Base-by-base conservation (phyloP, 2,329 filamentous ascomycete genomes). In the Coniella lustricola region DNA sequence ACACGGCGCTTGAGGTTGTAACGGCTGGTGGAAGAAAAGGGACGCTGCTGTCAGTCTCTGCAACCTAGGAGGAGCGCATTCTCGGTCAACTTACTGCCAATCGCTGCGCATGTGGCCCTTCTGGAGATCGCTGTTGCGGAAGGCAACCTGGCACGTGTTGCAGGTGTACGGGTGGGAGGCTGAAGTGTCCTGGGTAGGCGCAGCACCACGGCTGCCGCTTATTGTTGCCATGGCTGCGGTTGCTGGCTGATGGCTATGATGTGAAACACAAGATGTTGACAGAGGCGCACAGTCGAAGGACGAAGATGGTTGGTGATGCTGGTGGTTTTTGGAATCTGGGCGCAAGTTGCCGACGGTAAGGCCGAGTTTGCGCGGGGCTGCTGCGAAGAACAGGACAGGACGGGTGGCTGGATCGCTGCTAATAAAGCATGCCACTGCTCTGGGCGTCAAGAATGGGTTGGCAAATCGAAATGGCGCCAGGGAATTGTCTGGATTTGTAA, bases 71-170 rank as follows among this genome's bases (percentile, higher is more conserved):
- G n/a, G n/a, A n/a, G n/a, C n/a, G n/a, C n/a, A n/a, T n/a, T n/a
- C n/a, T n/a, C n/a, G n/a, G n/a, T n/a, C n/a, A 12, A 41, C 87
- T 71, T 77, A 93, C 86, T 98, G 91, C 93, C 93, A 98, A 71
- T 98, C 93, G 59, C 85, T 93, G 67, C 93, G 90, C 93, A 98
- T 98, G 65, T 98, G 93, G 33, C 81, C 84, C 65, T 93, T 84
- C 71, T 98, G 93, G 49, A 94, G 77, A 64, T 97, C 91, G 65
- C 87, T 90, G 63, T 88, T 90, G 57, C 91, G 85, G 70, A 97
- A 98, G 45, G 91, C 93, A 59, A 98, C 90, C 66, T 95, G 89
- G 64, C 93, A 98, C 50, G 90, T 93, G 69, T 97, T 98, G 81
- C 93, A 98, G 48, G 91, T 97, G 71, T 91, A 98, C 2, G 93